Conservation (phyloP, 192 early-diverging fungal genomes). For the Coemansia sp. region DNA sequence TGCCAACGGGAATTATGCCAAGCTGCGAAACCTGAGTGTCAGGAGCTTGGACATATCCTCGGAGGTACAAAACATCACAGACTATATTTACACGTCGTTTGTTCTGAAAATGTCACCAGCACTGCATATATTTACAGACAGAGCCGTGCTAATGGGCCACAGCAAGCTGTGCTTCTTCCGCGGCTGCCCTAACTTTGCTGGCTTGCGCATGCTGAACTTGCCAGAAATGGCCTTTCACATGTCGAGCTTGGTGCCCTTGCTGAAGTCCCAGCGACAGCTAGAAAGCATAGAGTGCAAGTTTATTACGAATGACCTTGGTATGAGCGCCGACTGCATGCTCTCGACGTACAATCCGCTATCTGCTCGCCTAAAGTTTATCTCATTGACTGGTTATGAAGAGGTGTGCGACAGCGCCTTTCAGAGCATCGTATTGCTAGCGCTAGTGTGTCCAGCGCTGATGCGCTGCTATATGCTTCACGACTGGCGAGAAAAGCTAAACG, state of each 20-base stretch:
- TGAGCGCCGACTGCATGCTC: not conserved
- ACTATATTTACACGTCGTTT: conserved; percentile 5
- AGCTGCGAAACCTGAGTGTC: conserved; percentile 8
- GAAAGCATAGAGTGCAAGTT: not conserved
- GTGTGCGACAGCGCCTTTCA: not conserved
- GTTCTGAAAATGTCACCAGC: conserved; percentile 4
- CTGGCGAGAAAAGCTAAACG: conserved; percentile 6
- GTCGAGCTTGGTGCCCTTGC: conserved; percentile 1
- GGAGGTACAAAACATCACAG: not conserved
- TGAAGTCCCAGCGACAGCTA: not conserved
- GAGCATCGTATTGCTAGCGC: conserved; percentile 2
- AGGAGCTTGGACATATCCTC: not conserved
- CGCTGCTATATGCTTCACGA: conserved; percentile 1
- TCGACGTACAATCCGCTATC: not conserved
- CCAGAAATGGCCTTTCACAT: not conserved
- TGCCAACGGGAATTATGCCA: not conserved
- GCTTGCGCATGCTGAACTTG: not conserved
- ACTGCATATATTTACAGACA: conserved; percentile 1
- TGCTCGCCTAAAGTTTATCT: not conserved
- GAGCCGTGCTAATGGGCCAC: not conserved
- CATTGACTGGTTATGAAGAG: not conserved
- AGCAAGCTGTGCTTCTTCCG: not conserved
- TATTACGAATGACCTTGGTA: not conserved
- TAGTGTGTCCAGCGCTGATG: conserved; percentile 3
- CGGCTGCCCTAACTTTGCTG: not conserved